Conservation (phyloP, 176 grass and related monocot genomes). For the Pontederia paniculata region DNA sequence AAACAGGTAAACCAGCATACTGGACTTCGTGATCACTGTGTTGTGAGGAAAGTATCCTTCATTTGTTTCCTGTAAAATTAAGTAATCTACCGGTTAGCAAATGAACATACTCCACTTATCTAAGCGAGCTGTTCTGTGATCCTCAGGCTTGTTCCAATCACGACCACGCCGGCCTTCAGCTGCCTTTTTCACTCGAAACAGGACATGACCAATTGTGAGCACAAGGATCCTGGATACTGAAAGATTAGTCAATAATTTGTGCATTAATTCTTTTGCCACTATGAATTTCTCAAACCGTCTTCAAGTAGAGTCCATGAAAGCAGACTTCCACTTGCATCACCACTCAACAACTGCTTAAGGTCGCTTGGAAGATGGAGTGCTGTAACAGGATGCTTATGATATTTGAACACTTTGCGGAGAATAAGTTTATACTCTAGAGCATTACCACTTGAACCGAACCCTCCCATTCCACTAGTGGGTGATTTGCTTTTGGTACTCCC, state of each 20-base stretch:
- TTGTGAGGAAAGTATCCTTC: background rate
- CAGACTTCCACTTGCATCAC: constrained; percentile 60
- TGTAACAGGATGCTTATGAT: constrained; percentile 88
- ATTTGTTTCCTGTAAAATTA: background rate
- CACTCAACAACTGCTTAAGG: constrained; percentile 86
- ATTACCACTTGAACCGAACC: constrained; percentile 43
- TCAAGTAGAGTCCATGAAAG: constrained; percentile 88
- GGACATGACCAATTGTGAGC: background rate
- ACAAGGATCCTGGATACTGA: background rate
- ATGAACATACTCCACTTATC: background rate
- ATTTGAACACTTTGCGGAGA: constrained; percentile 91
- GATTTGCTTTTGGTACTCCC: constrained; percentile 39
- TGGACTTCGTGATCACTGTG: background rate
- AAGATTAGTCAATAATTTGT: background rate
- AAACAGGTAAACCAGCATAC: constrained; percentile 24
- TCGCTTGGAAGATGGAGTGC: constrained; percentile 82
- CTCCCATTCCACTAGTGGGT: constrained; percentile 32
- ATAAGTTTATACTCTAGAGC: constrained; percentile 65
- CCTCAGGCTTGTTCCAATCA: background rate
- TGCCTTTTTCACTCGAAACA: background rate
- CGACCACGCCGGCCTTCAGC: background rate
- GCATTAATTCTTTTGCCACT: constrained; percentile 1
- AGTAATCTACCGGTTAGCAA: background rate
- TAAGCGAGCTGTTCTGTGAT: background rate
- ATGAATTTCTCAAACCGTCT: constrained; percentile 65